A percentile compares a stretch with the other conserved stretches of the same genome.
These are phyloP conservation scores for Fraxinus floribunda DNA, from an alignment of 305 asterid genomes.

Conservation along the genomic window DNA sequence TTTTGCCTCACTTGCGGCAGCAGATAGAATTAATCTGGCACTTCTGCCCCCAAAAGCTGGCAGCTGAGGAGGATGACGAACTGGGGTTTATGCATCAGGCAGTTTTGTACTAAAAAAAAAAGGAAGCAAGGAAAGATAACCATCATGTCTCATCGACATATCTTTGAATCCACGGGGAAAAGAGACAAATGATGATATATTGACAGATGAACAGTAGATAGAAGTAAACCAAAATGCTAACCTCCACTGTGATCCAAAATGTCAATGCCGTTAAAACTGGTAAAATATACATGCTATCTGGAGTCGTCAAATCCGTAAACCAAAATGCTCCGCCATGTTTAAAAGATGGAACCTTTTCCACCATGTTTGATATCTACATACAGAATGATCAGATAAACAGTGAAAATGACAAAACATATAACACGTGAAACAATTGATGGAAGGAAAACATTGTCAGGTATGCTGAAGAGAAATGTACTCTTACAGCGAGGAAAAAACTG, in stretches of 20 bases:
- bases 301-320: constrained; percentile 89
- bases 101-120: background rate
- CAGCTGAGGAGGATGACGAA: background rate
- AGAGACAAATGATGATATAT: constrained; percentile 6
- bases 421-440: background rate
- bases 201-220: constrained; percentile 5
- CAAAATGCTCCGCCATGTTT: constrained; percentile 81
- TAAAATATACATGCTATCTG: constrained; percentile 68
- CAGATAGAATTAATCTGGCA: background rate
- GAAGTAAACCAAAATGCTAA: constrained; percentile 34
- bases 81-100: background rate
- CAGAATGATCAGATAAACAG: constrained; percentile 1
- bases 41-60: background rate
- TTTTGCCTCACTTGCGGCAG: background rate
- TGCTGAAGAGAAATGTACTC: constrained; percentile 30
- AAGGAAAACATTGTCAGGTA: background rate
- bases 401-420: constrained; percentile 13
- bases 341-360: constrained; percentile 85
- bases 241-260: constrained; percentile 95
- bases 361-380: constrained; percentile 72
- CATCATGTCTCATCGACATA: constrained; percentile 1
- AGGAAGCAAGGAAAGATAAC: constrained; percentile 5
- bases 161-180: background rate
- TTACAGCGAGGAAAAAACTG: constrained; percentile 92
- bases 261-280: constrained; percentile 86